A percentile compares a stretch with the other conserved stretches of the same genome.
phyloP scores from a whole-genome alignment of 345 rosid species.

The Heritiera littoralis region DNA sequence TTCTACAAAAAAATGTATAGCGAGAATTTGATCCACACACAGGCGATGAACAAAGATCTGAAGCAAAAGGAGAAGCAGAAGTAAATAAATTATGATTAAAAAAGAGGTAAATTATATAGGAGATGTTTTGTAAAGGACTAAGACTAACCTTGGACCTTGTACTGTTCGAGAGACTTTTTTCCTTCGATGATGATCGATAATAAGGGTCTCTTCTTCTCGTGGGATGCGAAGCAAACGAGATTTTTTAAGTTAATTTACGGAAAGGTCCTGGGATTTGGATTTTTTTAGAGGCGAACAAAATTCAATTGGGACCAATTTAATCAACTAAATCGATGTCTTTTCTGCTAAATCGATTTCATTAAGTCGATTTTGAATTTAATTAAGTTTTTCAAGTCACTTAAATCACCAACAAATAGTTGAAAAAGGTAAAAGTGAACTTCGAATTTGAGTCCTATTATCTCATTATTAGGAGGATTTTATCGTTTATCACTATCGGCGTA shows the following conservation, averaged over 20 bases:
- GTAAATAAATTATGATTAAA: background rate
- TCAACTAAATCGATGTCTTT: too few relatives aligned
- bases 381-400: too few relatives aligned
- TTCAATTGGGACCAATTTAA: too few relatives aligned
- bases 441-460: too few relatives aligned
- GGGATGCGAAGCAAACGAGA: background rate
- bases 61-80: background rate
- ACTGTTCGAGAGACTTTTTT: background rate
- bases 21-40: background rate
- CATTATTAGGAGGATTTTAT: too few relatives aligned
- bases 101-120: background rate
- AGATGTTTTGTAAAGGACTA: slow-evolving; percentile 11
- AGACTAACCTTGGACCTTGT: slow-evolving; percentile 17
- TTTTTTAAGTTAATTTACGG: background rate
- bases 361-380: too few relatives aligned
- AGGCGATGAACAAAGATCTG: background rate
- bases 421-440: too few relatives aligned
- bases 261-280: background rate
- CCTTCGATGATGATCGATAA: background rate
- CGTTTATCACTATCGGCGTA: too few relatives aligned
- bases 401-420: too few relatives aligned
- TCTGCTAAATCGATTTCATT: too few relatives aligned
- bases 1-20: background rate
- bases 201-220: background rate
- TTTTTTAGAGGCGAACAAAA: too few relatives aligned